Evolutionary conservation across 179 eudicot genomes (phyloP).

Genomic region (Beta lomatogona): DNA sequence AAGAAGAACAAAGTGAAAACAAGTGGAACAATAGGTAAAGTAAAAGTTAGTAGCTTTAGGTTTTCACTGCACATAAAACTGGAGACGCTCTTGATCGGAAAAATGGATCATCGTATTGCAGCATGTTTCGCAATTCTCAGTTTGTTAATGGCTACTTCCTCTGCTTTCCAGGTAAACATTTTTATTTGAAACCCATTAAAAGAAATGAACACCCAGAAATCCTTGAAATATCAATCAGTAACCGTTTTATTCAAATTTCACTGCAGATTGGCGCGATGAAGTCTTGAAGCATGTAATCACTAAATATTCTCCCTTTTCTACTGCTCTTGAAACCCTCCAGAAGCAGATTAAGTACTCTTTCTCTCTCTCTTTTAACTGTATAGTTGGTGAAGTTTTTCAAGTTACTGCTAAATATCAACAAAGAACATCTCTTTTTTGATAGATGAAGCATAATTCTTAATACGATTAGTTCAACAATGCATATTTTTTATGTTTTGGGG

Average conservation of each 20-base stretch:
- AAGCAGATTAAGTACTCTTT: slow-evolving; percentile 50
- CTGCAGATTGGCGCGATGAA: slow-evolving; percentile 23
- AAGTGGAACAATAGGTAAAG: neutral
- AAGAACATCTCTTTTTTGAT: neutral
- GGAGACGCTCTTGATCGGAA: slow-evolving; percentile 3
- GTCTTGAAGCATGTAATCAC: slow-evolving; percentile 11
- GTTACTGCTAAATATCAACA: too few species aligned
- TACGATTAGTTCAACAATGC: neutral
- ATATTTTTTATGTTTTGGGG: neutral
- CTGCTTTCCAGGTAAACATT: slow-evolving; percentile 21
- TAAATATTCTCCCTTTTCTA: slow-evolving; percentile 47
- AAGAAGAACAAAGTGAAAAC: too few species aligned
- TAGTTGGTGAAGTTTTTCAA: neutral
- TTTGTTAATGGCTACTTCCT: slow-evolving; percentile 10
- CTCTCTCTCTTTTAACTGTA: neutral
- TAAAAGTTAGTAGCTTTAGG: slow-evolving; percentile 12
- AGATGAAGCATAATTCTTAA: neutral
- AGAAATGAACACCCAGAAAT: neutral
- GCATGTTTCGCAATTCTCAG: slow-evolving; percentile 22
- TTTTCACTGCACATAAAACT: slow-evolving; percentile 11
- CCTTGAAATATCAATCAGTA: neutral
- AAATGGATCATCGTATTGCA: slow-evolving; percentile 22
- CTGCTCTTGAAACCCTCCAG: slow-evolving; percentile 63
- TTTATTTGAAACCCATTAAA: neutral
- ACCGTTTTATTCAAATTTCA: neutral